These are phyloP conservation scores for Penicillium sp. DNA, from an alignment of 2,329 filamentous ascomycete species.

Conservation along the genomic window DNA sequence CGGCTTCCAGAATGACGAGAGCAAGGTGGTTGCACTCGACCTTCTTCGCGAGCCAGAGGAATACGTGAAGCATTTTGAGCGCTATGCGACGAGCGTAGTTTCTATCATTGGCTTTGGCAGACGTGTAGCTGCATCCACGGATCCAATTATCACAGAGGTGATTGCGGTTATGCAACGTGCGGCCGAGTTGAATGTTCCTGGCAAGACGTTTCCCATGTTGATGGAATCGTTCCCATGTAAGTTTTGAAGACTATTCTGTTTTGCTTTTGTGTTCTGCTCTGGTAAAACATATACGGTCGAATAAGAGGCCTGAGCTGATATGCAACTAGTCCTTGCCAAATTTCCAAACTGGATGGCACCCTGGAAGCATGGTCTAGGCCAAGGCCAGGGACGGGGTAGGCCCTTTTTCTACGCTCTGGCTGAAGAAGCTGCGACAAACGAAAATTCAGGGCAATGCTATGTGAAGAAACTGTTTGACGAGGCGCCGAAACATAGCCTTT, in stretches of 20 bases:
- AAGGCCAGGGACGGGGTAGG: slow-evolving; percentile 47
- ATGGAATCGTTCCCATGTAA: slow-evolving; percentile 55
- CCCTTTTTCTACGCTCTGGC: slow-evolving; percentile 57
- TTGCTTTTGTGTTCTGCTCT: not conserved
- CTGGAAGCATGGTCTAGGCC: slow-evolving; percentile 50
- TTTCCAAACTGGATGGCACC: slow-evolving; percentile 53
- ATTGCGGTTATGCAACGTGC: slow-evolving; percentile 61
- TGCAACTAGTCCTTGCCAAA: slow-evolving; percentile 39
- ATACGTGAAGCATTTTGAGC: slow-evolving; percentile 42
- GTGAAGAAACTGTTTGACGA: slow-evolving; percentile 52
- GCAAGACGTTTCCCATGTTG: slow-evolving; percentile 58
- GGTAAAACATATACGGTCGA: not conserved
- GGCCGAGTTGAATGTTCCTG: slow-evolving; percentile 56
- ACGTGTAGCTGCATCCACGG: slow-evolving; percentile 43
- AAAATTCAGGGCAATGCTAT: slow-evolving; percentile 42
- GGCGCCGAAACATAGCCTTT: slow-evolving; percentile 48
- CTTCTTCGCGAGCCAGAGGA: slow-evolving; percentile 33
- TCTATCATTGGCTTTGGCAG: slow-evolving; percentile 44
- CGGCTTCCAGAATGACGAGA: slow-evolving; percentile 59
- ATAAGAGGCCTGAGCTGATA: not conserved
- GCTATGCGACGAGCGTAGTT: slow-evolving; percentile 44
- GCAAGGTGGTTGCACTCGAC: slow-evolving; percentile 53
- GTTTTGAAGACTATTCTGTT: not conserved
- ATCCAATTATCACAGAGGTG: slow-evolving; percentile 62
- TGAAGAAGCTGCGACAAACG: slow-evolving; percentile 49